phyloP scores from a whole-genome alignment of 2,329 filamentous ascomycete species.

The Xylariaceae sp. region DNA sequence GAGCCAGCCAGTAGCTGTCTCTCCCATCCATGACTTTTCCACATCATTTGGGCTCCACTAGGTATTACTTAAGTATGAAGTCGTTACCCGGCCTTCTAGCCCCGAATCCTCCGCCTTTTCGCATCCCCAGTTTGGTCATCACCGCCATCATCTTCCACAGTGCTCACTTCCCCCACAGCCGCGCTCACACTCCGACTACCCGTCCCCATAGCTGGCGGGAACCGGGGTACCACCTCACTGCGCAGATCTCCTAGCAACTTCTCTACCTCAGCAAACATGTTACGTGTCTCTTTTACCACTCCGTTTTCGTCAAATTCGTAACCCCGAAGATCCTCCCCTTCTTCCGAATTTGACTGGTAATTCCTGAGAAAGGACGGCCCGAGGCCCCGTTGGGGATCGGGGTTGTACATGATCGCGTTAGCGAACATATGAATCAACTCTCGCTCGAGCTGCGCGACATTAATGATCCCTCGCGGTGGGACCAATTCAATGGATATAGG shows the following conservation, averaged over 20 bases:
- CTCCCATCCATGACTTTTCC: background rate
- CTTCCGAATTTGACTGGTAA: constrained; percentile 33
- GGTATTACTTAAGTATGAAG: background rate
- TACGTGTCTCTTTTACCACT: constrained; percentile 77
- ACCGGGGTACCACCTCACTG: constrained; percentile 54
- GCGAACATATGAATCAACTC: constrained; percentile 96
- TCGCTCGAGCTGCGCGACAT: constrained; percentile 85
- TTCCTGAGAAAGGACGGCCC: constrained; percentile 53
- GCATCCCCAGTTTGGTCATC: constrained; percentile 42
- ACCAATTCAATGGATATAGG: constrained; percentile 70
- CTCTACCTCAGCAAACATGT: constrained; percentile 87
- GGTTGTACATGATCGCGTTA: constrained; percentile 98
- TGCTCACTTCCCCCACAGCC: constrained; percentile 39
- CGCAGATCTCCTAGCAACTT: constrained; percentile 70
- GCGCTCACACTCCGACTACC: constrained; percentile 31
- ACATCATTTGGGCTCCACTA: background rate
- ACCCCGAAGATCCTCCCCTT: constrained; percentile 41
- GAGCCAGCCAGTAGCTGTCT: background rate
- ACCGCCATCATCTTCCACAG: constrained; percentile 40
- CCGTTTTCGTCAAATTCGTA: constrained; percentile 75
- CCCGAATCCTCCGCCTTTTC: constrained; percentile 31
- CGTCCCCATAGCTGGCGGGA: constrained; percentile 33
- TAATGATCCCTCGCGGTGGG: constrained; percentile 85
- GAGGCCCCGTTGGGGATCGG: constrained; percentile 67
- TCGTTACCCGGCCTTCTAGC: constrained; percentile 15